Base-by-base conservation (phyloP, 2,329 filamentous ascomycete genomes). In the Falciphora oryzae region DNA sequence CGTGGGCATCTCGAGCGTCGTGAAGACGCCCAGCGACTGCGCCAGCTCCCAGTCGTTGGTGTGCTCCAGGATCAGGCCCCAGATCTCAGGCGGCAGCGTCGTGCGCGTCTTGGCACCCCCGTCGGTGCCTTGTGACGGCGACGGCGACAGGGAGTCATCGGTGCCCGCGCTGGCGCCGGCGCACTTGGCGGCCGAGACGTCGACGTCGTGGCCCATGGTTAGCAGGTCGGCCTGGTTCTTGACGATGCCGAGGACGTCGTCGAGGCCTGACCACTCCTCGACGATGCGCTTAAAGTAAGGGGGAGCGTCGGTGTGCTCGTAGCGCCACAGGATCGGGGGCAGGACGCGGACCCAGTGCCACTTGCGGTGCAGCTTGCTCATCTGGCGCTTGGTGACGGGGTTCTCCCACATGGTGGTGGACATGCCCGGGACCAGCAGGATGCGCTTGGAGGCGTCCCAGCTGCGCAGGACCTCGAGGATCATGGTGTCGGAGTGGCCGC, bases 21-120 rank as follows among this genome's bases (percentile, higher is more conserved):
- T 92, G 72, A 90, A 94, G 59, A 97, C 85, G 65, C 90, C 88
- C 7, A 97, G 80, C 0, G 91, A 89, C 68, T 89, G 89, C 13
- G 94, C 90, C 27, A 96, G 81, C 76, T 97, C 94, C 94, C 94
- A 98, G 74, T 98, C 94, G 58, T 87, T 87, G 0, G 93, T 86
- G 67, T 89, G 87, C 68, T 96, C 91, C 58, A 97, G 86, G 61
- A 98, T 90, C 65, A 94, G 89, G 38, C 89, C 89, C 92, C 93
- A 97, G 56, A 97, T 84, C 76, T 98, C 94, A 0, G 90, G 87
- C 0, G 94, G 94, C 1, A 98, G 79, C 57, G 79, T 79, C 27
- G 76, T 77, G 64, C 77, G 76, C 61, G 70, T 73, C 57, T 73
- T 72, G 53, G 73, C 72, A 59, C 69, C 61, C 0, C 74, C 71